Percentiles rank a stretch among this genome's conserved stretches.
These are phyloP conservation scores for Fusarium dlaminii DNA, from an alignment of 2,329 filamentous ascomycete genomes.

Conservation along the genomic window DNA sequence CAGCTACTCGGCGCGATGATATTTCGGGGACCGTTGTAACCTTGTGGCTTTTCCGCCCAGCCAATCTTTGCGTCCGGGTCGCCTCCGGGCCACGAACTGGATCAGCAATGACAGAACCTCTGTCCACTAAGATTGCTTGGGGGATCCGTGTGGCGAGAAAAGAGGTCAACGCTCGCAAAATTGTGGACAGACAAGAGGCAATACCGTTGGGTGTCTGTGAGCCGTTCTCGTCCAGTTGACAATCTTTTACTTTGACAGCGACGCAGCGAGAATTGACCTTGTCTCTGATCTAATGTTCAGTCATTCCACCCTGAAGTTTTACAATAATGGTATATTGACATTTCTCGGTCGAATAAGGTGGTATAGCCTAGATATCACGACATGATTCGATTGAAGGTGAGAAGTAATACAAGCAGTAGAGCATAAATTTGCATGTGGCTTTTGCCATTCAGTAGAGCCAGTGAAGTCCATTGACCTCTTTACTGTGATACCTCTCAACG, in stretches of 20 bases:
- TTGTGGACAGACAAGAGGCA: not conserved
- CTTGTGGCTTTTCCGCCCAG: not conserved
- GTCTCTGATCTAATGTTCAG: not conserved
- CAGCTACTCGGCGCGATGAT: rapidly evolving
- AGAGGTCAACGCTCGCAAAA: not conserved
- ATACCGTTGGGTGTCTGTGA: not conserved
- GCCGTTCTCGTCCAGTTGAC: not conserved
- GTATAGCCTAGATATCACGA: not conserved
- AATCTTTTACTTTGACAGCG: not conserved
- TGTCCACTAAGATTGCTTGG: not conserved
- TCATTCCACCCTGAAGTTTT: not conserved
- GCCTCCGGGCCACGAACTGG: not conserved
- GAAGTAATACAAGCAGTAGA: not conserved
- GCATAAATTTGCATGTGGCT: not conserved
- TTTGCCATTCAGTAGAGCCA: too few relatives aligned
- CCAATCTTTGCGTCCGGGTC: not conserved
- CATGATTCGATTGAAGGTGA: not conserved
- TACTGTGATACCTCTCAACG: rapidly evolving
- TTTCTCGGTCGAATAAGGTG: too few relatives aligned
- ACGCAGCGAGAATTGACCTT: not conserved
- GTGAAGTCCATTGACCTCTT: not conserved
- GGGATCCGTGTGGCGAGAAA: too few relatives aligned
- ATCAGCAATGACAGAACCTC: too few relatives aligned
- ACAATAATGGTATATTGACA: not conserved
- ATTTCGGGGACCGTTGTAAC: not conserved